Base-by-base conservation (phyloP, 1,284 basidiomycete species). In the Inonotus obliquus region DNA sequence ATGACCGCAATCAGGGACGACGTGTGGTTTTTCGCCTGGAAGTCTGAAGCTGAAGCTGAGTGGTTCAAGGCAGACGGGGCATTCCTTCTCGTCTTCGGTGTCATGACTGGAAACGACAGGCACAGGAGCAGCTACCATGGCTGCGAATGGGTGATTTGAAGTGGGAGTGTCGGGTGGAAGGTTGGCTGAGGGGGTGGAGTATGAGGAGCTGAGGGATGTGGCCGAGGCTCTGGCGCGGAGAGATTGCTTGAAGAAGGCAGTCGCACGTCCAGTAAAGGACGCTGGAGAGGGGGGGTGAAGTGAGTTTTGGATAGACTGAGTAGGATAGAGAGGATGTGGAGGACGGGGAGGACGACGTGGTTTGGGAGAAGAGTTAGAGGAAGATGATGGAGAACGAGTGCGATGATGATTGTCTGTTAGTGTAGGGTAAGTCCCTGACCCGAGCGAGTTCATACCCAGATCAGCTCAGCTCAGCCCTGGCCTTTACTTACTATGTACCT, bases 1-100 rank as follows among this genome's bases (percentile, higher is more conserved):
- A 76, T 99, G 96, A n/a, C 96, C 95, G 69, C 96, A 99, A 70
- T 94, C 89, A 32, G 96, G 96, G 27, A 97, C 89, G 61, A 99
- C 91, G 71, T 98, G 95, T 1, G 96, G 93, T 72, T 96, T 98
- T 77, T 99, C 96, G 17, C 96, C 96, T 0, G 88, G 92, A 21
- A 94, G 79, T 65, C 90, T 82, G 76, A 92, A 92, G 76, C 85
- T 88, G 74, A 94, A 93, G 68, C 87, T 90, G 68, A 96, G 85
- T 1, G 91, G 89, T 70, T 95, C 94, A 68, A 95, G 84, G 74
- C 93, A 96, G 69, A 96, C 92, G 29, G 94, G 94, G 69, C 94
- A 96, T 68, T 90, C 88, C 48, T 88, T 88, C 68, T 94, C 92
- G 52, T 91, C 86, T 47, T 91, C 89, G 35, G 79, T 65, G 65